Percentiles rank a stretch among this genome's conserved stretches.
phyloP scores from a whole-genome alignment of 768 basidiomycete genomes.

The Xerocomellus chrysenteron region DNA sequence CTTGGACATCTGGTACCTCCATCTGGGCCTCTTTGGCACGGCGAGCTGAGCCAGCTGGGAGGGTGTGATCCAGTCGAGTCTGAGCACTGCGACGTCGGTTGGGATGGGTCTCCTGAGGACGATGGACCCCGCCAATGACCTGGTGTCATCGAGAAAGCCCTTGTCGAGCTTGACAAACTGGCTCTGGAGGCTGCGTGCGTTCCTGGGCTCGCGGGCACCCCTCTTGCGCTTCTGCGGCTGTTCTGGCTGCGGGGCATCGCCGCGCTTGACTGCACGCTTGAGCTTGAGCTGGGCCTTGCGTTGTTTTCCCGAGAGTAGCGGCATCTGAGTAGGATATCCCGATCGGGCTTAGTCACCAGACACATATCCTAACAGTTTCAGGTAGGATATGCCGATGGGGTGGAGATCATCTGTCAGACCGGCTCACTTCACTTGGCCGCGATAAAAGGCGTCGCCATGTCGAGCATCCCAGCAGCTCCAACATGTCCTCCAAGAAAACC shows the following conservation, averaged over 20 bases:
- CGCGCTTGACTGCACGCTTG: slow-evolving; percentile 84
- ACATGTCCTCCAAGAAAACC: slow-evolving; percentile 27
- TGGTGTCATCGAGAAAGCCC: slow-evolving; percentile 60
- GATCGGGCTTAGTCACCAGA: neutral
- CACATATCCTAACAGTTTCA: too few relatives aligned
- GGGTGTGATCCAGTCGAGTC: slow-evolving; percentile 7
- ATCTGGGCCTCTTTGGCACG: slow-evolving; percentile 74
- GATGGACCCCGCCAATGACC: slow-evolving; percentile 50
- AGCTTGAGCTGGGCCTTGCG: slow-evolving; percentile 72
- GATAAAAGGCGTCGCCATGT: neutral
- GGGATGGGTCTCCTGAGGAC: slow-evolving; percentile 59
- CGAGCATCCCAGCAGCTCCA: too few relatives aligned
- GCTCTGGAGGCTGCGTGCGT: slow-evolving; percentile 60
- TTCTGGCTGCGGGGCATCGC: slow-evolving; percentile 47
- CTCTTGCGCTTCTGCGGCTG: slow-evolving; percentile 12
- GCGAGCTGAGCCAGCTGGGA: slow-evolving; percentile 4
- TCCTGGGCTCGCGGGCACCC: neutral
- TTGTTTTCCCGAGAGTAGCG: slow-evolving; percentile 53
- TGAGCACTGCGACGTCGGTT: slow-evolving; percentile 38
- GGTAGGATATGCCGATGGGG: too few relatives aligned
- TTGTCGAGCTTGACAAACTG: slow-evolving; percentile 63
- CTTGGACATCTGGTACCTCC: slow-evolving; percentile 85
- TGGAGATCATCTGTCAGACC: too few relatives aligned
- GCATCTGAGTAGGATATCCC: slow-evolving; percentile 11
- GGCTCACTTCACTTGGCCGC: too few relatives aligned